A percentile compares a stretch with the other conserved stretches of the same genome.
phyloP scores from a whole-genome alignment of 2,329 filamentous ascomycete species.

The Trichoderma sp. region DNA sequence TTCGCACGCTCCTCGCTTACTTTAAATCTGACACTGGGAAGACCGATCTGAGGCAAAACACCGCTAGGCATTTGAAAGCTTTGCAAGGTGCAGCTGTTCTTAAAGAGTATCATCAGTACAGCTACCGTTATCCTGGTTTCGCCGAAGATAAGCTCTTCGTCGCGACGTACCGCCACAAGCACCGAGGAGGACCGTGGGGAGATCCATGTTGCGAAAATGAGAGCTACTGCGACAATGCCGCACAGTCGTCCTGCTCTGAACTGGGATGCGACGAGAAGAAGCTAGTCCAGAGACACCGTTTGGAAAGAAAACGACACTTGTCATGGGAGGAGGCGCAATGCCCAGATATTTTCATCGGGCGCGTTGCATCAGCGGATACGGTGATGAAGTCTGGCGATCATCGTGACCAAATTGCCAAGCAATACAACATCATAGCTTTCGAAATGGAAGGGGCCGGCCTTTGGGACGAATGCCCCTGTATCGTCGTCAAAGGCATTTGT shows the following conservation, averaged over 20 bases:
- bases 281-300: background rate
- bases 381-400: constrained; percentile 41
- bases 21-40: constrained; percentile 11
- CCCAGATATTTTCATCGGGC: constrained; percentile 32
- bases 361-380: constrained; percentile 40
- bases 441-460: constrained; percentile 37
- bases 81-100: background rate
- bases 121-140: background rate
- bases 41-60: background rate
- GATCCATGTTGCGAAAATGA: background rate
- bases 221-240: background rate
- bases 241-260: background rate
- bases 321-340: background rate
- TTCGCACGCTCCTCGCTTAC: constrained; percentile 30
- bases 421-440: constrained; percentile 30
- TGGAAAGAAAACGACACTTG: background rate
- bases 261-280: background rate
- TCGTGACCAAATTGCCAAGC: constrained; percentile 35
- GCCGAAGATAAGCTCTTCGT: background rate
- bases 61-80: background rate
- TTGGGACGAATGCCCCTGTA: constrained; percentile 33
- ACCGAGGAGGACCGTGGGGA: background rate
- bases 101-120: background rate
- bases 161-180: background rate
- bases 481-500: constrained; percentile 40